Base-by-base conservation (phyloP, 169 alveolate species). In the Eimeria acervulina region DNA sequence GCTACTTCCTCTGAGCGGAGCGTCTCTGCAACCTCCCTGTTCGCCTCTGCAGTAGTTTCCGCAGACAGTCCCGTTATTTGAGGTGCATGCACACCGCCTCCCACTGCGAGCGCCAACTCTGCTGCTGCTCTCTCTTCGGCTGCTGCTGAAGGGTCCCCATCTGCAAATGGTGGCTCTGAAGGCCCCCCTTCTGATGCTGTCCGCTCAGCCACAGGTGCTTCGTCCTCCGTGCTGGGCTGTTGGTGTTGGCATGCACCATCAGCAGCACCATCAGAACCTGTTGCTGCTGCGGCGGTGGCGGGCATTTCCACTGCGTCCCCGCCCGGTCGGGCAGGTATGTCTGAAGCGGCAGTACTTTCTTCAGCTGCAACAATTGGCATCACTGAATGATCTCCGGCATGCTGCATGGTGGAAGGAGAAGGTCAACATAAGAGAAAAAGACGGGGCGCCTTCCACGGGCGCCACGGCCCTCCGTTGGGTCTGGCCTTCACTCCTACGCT, bases 391-490 rank as follows among this genome's bases (percentile, higher is more conserved):
- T 19, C 83, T 36, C 36, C 83, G 33, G 31, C 83, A 72, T 72
- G 83, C 83, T 72, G 83, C 83, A 72, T 72, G 28, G 51, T 72
- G 83, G 83, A 72, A 72, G 78, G 78, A 68, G 2, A 21, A 13
- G 2, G 31, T 36, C 1, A 7, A 72, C 19, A 36, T 23, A 3
- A 13, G 12, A 28, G 28, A 13, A 13, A 31, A 72, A n/a, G n/a
- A n/a, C n/a, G 52, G 83, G 51, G 52, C 52, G 83, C 83, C 83
- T 72, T 51, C 83, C 83, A 72, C 83, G 51, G 83, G 83, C 31
- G 51, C 52, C 36, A 5, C 51, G 52, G 51, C 52, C 83, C 83
- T 51, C 52, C 0, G 40, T 31, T 36, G 3, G 6, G 51, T 51
- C 17, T 3, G 2, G 10, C 3, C 38, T 80, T 44, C 42, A 17